phyloP scores from a whole-genome alignment of 352 stramenopile species.

The Chrysophaeum taylorii region DNA sequence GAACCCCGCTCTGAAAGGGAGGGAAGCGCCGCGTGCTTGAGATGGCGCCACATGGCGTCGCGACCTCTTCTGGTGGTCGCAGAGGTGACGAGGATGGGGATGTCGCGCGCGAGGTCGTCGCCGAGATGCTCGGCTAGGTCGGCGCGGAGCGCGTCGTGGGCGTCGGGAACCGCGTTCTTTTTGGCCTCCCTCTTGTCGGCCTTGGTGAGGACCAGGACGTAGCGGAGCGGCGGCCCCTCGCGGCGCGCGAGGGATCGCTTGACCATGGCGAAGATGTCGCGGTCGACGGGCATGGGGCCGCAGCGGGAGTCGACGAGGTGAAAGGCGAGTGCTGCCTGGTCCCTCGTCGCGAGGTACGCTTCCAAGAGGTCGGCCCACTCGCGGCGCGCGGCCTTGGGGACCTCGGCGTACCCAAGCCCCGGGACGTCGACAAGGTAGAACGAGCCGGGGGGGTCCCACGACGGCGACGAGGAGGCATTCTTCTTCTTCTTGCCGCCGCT shows the following conservation, averaged over 20 bases:
- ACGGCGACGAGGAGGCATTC: neutral
- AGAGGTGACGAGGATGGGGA: neutral
- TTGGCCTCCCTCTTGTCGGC: slow-evolving; percentile 7
- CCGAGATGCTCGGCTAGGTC: neutral
- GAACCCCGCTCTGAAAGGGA: no score
- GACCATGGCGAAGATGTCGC: neutral
- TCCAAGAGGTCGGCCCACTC: neutral
- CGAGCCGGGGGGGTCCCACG: neutral
- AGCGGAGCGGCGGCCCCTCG: neutral
- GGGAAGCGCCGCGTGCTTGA: neutral
- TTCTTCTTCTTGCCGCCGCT: neutral
- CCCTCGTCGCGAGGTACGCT: neutral
- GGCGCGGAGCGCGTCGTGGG: neutral
- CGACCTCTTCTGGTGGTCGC: neutral
- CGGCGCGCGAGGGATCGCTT: neutral
- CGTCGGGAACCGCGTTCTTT: neutral
- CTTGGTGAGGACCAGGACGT: slow-evolving; percentile 7
- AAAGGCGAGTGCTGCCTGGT: neutral
- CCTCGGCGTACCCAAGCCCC: neutral
- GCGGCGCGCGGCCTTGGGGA: neutral
- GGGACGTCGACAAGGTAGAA: slow-evolving; percentile 11
- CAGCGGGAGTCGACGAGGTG: slow-evolving; percentile 8
- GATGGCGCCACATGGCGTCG: neutral
- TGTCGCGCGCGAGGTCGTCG: neutral
- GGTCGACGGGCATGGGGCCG: neutral